Evolutionary conservation across 306 rosid genomes (phyloP).

Genomic region (Myrica gale): DNA sequence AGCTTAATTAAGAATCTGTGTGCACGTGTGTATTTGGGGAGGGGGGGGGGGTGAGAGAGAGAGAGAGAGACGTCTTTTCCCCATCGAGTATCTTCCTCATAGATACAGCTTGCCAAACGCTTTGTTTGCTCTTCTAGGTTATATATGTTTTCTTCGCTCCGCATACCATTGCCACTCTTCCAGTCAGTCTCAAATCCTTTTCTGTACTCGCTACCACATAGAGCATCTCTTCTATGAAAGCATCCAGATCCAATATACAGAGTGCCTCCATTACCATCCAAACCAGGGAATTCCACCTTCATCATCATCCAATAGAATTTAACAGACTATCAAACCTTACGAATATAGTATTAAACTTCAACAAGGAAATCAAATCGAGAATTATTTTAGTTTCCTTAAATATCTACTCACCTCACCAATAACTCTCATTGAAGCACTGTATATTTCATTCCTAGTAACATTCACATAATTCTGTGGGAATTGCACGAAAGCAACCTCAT

Average conservation of each 20-base stretch:
- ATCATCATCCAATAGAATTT: neutral
- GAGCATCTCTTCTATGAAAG: conserved; percentile 73
- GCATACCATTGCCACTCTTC: conserved; percentile 26
- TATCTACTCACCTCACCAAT: conserved; percentile 35
- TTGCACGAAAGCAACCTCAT: conserved; percentile 71
- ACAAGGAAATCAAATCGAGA: too few species aligned
- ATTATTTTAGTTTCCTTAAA: neutral
- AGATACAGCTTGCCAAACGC: conserved; percentile 59
- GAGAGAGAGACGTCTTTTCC: conserved; percentile 59
- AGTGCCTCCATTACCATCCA: conserved; percentile 71
- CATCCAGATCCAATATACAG: conserved; percentile 66
- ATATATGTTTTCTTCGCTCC: conserved; percentile 21
- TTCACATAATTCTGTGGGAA: conserved; percentile 58
- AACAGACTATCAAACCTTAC: too few species aligned
- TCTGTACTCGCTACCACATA: conserved; percentile 55
- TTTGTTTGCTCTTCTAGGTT: conserved; percentile 53
- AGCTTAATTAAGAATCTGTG: neutral
- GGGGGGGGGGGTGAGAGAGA: neutral
- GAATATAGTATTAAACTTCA: neutral
- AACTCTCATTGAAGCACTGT: conserved; percentile 28
- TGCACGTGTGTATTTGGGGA: neutral
- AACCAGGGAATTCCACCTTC: conserved; percentile 62
- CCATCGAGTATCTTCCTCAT: conserved; percentile 73
- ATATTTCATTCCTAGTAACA: conserved; percentile 61
- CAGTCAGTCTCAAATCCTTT: conserved; percentile 32